Conservation (phyloP, 2,329 filamentous ascomycete species). For the Cytospora piceae region DNA sequence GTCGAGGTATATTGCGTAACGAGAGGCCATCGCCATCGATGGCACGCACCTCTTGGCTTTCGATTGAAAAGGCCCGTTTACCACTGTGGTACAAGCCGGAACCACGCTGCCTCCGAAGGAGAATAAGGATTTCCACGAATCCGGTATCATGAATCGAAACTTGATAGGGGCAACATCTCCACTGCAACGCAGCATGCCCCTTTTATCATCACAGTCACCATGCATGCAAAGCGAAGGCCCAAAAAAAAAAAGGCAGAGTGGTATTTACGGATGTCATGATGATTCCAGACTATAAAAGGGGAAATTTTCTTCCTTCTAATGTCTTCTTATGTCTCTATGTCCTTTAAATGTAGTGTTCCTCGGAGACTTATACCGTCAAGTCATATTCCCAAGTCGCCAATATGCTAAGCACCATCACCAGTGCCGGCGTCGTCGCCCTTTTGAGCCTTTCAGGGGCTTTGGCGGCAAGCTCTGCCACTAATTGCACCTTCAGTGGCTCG, state of each 20-base stretch:
- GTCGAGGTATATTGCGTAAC: neutral
- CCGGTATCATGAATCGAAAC: conserved; percentile 17
- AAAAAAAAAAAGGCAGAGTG: neutral
- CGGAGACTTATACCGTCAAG: neutral
- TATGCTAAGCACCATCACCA: conserved; percentile 8
- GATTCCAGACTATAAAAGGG: conserved; percentile 4
- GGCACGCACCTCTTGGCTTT: conserved; percentile 1
- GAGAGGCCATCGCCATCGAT: neutral
- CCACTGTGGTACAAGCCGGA: neutral
- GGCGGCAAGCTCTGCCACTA: conserved; percentile 12
- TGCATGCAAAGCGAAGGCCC: neutral
- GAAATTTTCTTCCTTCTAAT: neutral
- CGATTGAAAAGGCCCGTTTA: neutral
- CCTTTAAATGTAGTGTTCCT: neutral
- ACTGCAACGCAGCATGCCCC: conserved; percentile 8
- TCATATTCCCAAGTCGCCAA: neutral
- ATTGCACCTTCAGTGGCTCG: conserved; percentile 61
- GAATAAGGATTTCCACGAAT: conserved; percentile 19
- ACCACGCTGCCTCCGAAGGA: conserved; percentile 7
- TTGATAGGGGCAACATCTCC: conserved; percentile 19
- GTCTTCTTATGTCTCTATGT: neutral
- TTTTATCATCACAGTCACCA: neutral
- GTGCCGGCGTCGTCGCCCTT: conserved; percentile 7
- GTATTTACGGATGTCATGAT: neutral
- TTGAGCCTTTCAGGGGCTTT: conserved; percentile 19